These are phyloP conservation scores for Eimeria falciformis DNA, from an alignment of 169 alveolate genomes.

Conservation along the genomic window DNA sequence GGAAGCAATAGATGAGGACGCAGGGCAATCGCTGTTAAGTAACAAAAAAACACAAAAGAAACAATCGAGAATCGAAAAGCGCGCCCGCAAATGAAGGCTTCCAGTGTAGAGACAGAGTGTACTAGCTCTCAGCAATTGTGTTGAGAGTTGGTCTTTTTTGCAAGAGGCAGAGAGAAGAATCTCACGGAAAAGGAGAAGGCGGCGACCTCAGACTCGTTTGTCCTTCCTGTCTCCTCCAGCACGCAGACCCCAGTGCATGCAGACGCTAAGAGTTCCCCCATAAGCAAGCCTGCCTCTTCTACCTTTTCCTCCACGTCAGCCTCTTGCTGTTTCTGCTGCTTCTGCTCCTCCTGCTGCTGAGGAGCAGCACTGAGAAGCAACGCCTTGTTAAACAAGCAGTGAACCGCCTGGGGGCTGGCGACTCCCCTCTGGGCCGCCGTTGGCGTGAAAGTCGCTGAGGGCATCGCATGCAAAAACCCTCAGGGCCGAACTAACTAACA, in stretches of 20 bases:
- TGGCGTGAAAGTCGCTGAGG: too few relatives aligned
- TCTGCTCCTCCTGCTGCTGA: not conserved
- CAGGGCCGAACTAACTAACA: too few relatives aligned
- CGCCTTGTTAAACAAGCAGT: not conserved
- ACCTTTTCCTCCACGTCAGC: not conserved
- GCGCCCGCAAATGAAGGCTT: too few relatives aligned
- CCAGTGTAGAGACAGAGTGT: too few relatives aligned
- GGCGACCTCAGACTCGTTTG: not conserved
- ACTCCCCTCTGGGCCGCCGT: too few relatives aligned
- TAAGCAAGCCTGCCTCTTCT: not conserved
- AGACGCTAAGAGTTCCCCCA: not conserved
- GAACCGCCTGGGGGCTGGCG: not conserved
- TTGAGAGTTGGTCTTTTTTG: too few relatives aligned
- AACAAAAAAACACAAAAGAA: not conserved
- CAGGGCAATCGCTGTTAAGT: not conserved
- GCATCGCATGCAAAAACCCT: too few relatives aligned
- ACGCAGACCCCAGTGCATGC: not conserved
- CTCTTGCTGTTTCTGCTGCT: conserved; percentile 1
- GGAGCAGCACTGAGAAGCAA: not conserved
- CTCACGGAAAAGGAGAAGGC: conserved; percentile 19
- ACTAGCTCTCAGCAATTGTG: too few relatives aligned
- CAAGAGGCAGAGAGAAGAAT: too few relatives aligned
- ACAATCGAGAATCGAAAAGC: not conserved
- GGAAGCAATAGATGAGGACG: not conserved
- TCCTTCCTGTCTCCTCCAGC: not conserved